Percentiles rank a stretch among this genome's conserved stretches.
phyloP scores from a whole-genome alignment of 2,329 filamentous ascomycete species.

The Xenosphaeropsis pyriputrescens region DNA sequence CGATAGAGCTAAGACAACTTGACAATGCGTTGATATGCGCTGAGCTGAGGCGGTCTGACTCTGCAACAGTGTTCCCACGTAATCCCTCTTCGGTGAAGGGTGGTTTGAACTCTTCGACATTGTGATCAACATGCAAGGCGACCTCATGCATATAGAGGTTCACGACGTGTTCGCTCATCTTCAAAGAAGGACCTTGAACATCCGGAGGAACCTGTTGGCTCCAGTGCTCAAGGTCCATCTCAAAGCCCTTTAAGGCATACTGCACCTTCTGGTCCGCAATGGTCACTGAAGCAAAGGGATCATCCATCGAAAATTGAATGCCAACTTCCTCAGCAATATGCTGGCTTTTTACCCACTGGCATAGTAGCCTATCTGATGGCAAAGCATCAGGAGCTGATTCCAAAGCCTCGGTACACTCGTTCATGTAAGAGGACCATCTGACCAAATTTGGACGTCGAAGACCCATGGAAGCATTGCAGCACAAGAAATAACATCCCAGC shows the following conservation, averaged over 20 bases:
- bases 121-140: constrained; percentile 39
- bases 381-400: constrained; percentile 24
- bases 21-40: constrained; percentile 35
- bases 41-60: constrained; percentile 11
- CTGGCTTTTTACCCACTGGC: constrained; percentile 25
- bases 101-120: constrained; percentile 32
- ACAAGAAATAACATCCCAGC: constrained; percentile 20
- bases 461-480: constrained; percentile 25
- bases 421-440: constrained; percentile 25
- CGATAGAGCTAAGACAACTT: constrained; percentile 34
- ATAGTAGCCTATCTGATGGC: constrained; percentile 23
- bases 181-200: constrained; percentile 21
- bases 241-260: constrained; percentile 22
- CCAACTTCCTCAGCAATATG: constrained; percentile 40
- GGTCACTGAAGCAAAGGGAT: constrained; percentile 23
- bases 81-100: constrained; percentile 17
- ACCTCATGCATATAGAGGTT: constrained; percentile 45
- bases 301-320: constrained; percentile 36
- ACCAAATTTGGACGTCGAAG: constrained; percentile 28
- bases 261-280: constrained; percentile 39
- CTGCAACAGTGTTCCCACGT: constrained; percentile 4
- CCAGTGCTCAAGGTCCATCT: constrained; percentile 26
- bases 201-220: constrained; percentile 24
- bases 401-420: constrained; percentile 26
- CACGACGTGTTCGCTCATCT: constrained; percentile 34